phyloP scores from a whole-genome alignment of 23 red algal species.

The Pyropia yezoensis region DNA sequence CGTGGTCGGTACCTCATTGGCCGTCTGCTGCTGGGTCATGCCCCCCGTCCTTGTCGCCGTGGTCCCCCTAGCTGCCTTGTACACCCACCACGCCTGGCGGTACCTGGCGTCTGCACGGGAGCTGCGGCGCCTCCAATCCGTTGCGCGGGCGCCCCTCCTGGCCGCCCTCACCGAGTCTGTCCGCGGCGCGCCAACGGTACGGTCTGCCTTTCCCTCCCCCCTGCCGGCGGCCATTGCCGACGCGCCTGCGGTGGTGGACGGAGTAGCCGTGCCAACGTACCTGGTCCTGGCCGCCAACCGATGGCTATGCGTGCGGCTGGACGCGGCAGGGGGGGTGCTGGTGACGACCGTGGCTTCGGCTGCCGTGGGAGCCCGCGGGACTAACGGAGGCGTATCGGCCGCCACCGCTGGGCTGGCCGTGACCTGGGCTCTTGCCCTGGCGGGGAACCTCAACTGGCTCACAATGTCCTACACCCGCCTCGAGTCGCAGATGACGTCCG shows the following conservation, averaged over 20 bases:
- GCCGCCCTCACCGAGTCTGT: conserved; percentile 29
- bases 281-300: conserved; percentile 30
- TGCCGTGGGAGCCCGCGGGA: not conserved
- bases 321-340: conserved; percentile 3
- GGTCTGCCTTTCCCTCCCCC: not conserved
- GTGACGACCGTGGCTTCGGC: conserved; percentile 5
- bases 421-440: conserved; percentile 13
- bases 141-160: conserved; percentile 28
- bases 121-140: conserved; percentile 21
- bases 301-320: conserved; percentile 29
- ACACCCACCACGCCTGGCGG: conserved; percentile 1
- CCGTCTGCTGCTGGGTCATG: not conserved
- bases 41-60: conserved; percentile 7
- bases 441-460: conserved; percentile 20
- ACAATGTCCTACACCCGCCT: conserved; percentile 13
- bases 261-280: conserved; percentile 10
- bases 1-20: not conserved
- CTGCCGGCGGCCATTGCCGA: too few relatives aligned
- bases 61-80: conserved; percentile 13
- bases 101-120: conserved; percentile 33
- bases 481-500: conserved; percentile 37
- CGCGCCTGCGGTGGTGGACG: conserved; percentile 2
- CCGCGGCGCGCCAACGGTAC: conserved; percentile 13
- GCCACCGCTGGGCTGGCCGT: conserved; percentile 26
- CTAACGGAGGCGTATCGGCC: not conserved